phyloP scores from a whole-genome alignment of 495 filamentous ascomycete species.

The Aspergillus nanangensis region DNA sequence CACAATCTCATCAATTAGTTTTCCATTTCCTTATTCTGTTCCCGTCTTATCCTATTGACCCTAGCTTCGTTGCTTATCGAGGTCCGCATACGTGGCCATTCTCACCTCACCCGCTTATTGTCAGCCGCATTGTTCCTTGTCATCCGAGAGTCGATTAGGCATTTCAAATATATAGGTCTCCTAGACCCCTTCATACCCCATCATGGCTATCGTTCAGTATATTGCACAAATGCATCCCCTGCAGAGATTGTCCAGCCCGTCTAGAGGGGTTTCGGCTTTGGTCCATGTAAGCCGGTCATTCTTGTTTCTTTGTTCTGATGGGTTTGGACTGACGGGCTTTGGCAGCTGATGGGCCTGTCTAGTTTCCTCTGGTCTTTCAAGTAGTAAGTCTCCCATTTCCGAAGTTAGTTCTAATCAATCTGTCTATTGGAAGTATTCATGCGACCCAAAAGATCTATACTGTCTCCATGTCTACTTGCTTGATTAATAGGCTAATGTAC shows the following conservation, averaged over 20 bases:
- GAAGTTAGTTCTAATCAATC: too few relatives aligned
- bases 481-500: conserved; percentile 5
- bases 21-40: too few relatives aligned
- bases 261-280: conserved; percentile 60
- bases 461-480: not conserved
- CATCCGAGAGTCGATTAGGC: not conserved
- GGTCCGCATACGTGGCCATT: too few relatives aligned
- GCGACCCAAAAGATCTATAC: too few relatives aligned
- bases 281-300: conserved; percentile 53
- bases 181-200: not conserved
- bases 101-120: too few relatives aligned
- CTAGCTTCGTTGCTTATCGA: too few relatives aligned
- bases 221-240: conserved; percentile 57
- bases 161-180: not conserved
- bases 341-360: conserved; percentile 52
- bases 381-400: too few relatives aligned
- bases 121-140: too few relatives aligned
- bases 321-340: conserved; percentile 19
- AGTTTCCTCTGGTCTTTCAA: conserved; percentile 68
- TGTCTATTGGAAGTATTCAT: conserved; percentile 5
- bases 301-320: not conserved
- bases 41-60: too few relatives aligned
- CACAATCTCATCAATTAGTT: too few relatives aligned
- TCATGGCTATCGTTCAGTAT: conserved; percentile 8
- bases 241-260: conserved; percentile 68